phyloP scores from a whole-genome alignment of 768 basidiomycete species.

The Tulasnella sp. region DNA sequence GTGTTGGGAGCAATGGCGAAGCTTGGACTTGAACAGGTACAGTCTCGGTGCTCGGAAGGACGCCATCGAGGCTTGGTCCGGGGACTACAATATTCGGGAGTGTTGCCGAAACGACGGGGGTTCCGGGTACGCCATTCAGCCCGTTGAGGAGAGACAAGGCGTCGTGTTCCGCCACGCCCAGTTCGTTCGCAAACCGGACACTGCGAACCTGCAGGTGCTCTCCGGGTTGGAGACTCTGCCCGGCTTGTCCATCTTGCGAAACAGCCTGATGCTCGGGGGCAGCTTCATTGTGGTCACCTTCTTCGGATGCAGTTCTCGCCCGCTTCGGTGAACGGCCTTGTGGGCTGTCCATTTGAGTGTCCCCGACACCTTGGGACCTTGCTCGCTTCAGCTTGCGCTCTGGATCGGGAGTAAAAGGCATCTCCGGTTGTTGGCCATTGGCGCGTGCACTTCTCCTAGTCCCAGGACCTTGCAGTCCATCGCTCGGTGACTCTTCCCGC shows the following conservation, averaged over 20 bases:
- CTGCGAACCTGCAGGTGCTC: constrained; percentile 31
- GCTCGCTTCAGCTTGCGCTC: constrained; percentile 73
- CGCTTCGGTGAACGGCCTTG: constrained; percentile 53
- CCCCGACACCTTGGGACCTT: constrained; percentile 53
- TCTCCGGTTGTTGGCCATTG: constrained; percentile 68
- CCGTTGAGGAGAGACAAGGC: constrained; percentile 5
- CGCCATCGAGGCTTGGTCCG: constrained; percentile 30
- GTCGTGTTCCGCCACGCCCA: constrained; percentile 9
- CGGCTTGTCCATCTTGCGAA: not conserved
- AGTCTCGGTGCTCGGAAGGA: constrained; percentile 31
- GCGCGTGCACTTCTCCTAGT: constrained; percentile 67
- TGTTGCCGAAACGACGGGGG: not conserved
- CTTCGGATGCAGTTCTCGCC: constrained; percentile 38
- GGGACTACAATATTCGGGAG: not conserved
- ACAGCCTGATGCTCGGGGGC: not conserved
- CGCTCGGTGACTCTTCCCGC: not conserved
- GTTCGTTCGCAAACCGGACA: constrained; percentile 22
- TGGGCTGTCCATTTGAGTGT: constrained; percentile 52
- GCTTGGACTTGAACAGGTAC: not conserved
- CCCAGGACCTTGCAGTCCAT: constrained; percentile 44
- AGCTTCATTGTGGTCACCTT: not conserved
- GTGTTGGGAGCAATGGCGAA: not conserved
- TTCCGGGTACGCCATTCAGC: not conserved
- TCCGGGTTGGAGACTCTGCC: constrained; percentile 18
- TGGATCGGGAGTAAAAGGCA: constrained; percentile 64